A percentile compares a stretch with the other conserved stretches of the same genome.
Conservation (phyloP, 2,329 filamentous ascomycete genomes). For the Fusarium hainanense region DNA sequence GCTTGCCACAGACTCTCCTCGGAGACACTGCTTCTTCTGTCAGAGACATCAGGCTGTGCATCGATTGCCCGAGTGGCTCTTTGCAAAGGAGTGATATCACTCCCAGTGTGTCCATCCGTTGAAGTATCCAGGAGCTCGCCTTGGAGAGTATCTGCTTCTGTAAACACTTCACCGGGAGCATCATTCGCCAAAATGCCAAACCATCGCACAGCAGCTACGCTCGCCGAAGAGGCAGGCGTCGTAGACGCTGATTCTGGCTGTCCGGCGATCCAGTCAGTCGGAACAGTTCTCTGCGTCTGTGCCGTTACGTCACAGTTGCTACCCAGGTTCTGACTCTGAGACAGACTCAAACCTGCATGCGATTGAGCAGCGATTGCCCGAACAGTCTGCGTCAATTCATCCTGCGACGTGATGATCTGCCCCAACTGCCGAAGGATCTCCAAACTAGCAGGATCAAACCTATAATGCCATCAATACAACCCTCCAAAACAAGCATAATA, state of each 20-base stretch:
- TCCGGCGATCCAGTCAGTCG: slow-evolving; percentile 8
- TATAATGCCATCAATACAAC: slow-evolving; percentile 6
- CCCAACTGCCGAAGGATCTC: slow-evolving; percentile 47
- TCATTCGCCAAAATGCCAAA: slow-evolving; percentile 42
- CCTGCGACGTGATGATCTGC: slow-evolving; percentile 38
- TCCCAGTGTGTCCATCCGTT: slow-evolving; percentile 1
- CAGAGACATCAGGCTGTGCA: slow-evolving; percentile 4
- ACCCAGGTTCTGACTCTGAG: neutral
- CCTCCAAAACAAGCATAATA: neutral
- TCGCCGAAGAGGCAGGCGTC: slow-evolving; percentile 39
- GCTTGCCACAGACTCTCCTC: slow-evolving; percentile 43
- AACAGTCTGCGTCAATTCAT: slow-evolving; percentile 32
- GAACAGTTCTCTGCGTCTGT: neutral
- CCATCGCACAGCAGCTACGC: slow-evolving; percentile 43
- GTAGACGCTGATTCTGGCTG: slow-evolving; percentile 39
- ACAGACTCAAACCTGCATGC: neutral
- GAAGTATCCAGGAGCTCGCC: slow-evolving; percentile 20
- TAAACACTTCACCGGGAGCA: slow-evolving; percentile 6
- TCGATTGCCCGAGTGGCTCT: slow-evolving; percentile 39
- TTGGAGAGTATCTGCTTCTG: neutral
- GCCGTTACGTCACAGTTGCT: neutral
- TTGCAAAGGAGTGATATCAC: slow-evolving; percentile 27
- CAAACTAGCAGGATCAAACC: slow-evolving; percentile 52
- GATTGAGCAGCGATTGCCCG: slow-evolving; percentile 23
- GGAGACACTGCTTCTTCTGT: neutral